Evolutionary conservation across 2,329 filamentous ascomycete species (phyloP), one percentile per base, ranked within the genome.

Genomic region (Shiraia bambusicola): DNA sequence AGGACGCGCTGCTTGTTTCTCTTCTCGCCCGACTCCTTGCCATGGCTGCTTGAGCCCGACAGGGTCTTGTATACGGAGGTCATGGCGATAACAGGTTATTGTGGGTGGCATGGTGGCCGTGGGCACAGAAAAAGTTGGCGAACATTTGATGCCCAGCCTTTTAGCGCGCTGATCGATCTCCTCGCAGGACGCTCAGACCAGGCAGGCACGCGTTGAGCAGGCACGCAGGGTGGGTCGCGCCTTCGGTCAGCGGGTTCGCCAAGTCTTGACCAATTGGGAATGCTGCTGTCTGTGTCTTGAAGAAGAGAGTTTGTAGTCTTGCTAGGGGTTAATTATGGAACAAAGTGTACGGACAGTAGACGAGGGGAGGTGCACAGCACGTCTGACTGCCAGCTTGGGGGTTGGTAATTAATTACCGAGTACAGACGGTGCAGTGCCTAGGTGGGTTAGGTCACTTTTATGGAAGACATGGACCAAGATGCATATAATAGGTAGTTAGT

Each of bases 1-100:
- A 98, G 76, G 37, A 97, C 87, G 60, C 90, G 72, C 56, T 77
- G 75, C 46, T 69, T 66, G 56, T 74, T 76, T 50, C 68, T 71
- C 46, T 56, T 64, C 45, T 59, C 63, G 2, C 49, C 61, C 11
- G 63, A 53, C 8, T 59, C 58, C 46, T 63, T 64, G 29, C 66
- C 60, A 29, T 69, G 70, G 36, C 60, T 56, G 50, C 69, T 66
- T 3, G 62, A 52, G 35, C 71, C 72, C 6, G 74, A 75, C 27
- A 80, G 64, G 1, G 76, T 73, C 53, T 80, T 80, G 72, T 81
- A 81, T 42, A 80, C 77, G 24, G 78, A 69, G 25, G 77, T 74
- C 77, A 81, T 80, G 43, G 52, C 55, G 54, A 40, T 28, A 35
- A 29, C 19, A 33, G 37, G 30, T 19, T 39, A 54, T 43, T 50